A percentile compares a stretch with the other conserved stretches of the same genome.
Conservation (phyloP, 345 rosid species). For the Heritiera fomes region DNA sequence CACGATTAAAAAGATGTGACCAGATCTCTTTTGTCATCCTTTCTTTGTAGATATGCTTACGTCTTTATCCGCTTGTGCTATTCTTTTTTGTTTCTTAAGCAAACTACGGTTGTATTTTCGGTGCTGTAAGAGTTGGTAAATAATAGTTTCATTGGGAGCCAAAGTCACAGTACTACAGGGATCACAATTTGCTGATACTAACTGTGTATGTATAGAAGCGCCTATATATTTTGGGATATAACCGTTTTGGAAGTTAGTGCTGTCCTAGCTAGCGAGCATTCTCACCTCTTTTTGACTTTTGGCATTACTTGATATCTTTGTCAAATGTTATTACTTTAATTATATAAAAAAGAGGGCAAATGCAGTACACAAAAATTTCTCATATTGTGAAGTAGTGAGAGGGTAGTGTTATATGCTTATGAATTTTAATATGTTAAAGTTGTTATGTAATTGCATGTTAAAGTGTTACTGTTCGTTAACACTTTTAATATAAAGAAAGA, state of each 20-base stretch:
- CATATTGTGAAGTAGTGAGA: too few relatives aligned
- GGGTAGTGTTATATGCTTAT: too few relatives aligned
- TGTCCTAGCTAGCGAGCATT: constrained; percentile 22
- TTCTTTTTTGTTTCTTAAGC: constrained; percentile 18
- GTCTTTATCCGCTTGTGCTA: constrained; percentile 19
- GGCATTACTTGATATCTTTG: constrained; percentile 2
- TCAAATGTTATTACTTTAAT: constrained; percentile 12
- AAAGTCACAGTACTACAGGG: background rate
- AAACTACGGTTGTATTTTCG: background rate
- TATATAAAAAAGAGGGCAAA: background rate
- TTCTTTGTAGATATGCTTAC: constrained; percentile 25
- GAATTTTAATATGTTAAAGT: constrained; percentile 16
- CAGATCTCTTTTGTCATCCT: constrained; percentile 18
- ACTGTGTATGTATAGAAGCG: background rate
- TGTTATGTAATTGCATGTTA: background rate
- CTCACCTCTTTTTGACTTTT: constrained; percentile 18
- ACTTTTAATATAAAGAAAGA: background rate
- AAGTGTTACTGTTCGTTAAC: background rate
- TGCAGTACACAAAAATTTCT: too few relatives aligned
- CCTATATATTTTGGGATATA: background rate
- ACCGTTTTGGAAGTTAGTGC: constrained; percentile 20
- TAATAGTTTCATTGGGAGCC: background rate
- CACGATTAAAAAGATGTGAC: constrained; percentile 14
- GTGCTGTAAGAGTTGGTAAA: constrained; percentile 8
- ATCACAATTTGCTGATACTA: background rate